Base-by-base conservation (phyloP, 257 asterid genomes). In the Solanum clarkiae region DNA sequence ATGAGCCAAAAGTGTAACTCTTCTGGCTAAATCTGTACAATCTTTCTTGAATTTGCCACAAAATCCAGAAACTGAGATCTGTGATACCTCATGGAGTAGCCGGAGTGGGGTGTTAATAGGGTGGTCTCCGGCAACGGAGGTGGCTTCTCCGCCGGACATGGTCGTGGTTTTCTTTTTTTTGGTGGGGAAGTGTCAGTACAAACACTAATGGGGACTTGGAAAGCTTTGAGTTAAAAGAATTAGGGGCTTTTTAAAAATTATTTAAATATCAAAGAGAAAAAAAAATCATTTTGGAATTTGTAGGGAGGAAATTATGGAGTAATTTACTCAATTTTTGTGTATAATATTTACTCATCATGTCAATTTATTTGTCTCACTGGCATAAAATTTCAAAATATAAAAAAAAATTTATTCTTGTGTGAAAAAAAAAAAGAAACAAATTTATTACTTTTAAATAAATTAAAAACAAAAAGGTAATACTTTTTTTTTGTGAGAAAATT, bases 11-110 rank as follows among this genome's bases (percentile, higher is more conserved):
- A 96, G 95, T 13, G 97, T 88, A 70, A 94, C 88, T 74, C 97
- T 92, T 53, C 99, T 93, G 57, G 91, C 92, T 89, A 96, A 90
- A 88, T 94, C 97, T 26, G 94, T 91, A 80, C 97, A 95, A 89
- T 96, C 99, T 87, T 90, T 95, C 93, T 91, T 93, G 91, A 95
- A 96, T 22, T 87, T 81, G 7, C 99, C 99, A 32, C 91, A 80
- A 90, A 93, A 94, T 9, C 98, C 97, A 82, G 91, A 88, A 85
- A 69, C 24, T 59, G 97, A 94, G 90, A 96, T 89, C 91, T 90
- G 90, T 10, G 72, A 90, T 7, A 96, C 87, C 85, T 94, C 99
- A 17, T 91, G 92, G 57, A 96, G 87, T 71, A 94, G 75, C 65
- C 88, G 92, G 81, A 96, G 92, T n/a, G 91, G 90, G 16, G 88